phyloP scores from a whole-genome alignment of 345 rosid genomes.

The Hibiscus mutabilis region DNA sequence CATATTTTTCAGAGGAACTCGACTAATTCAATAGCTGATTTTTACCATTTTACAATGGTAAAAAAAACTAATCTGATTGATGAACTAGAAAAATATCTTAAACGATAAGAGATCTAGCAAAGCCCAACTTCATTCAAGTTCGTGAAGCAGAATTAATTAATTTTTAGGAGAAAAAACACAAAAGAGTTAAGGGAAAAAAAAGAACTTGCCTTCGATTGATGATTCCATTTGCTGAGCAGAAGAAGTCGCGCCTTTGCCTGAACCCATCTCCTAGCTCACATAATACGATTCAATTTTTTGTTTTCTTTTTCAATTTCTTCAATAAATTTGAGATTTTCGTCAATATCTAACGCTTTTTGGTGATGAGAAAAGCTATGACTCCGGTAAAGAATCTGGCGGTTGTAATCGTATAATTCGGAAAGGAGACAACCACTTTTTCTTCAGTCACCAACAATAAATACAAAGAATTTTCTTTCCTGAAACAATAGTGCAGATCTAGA shows the following conservation, averaged over 20 bases:
- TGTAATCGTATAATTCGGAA: neutral
- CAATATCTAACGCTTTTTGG: neutral
- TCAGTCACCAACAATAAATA: neutral
- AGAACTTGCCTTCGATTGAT: constrained; percentile 21
- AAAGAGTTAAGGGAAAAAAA: no score
- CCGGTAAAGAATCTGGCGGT: neutral
- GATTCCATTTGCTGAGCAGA: constrained; percentile 21
- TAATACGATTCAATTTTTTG: no score
- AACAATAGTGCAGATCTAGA: no score
- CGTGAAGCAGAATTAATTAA: neutral
- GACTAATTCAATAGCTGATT: neutral
- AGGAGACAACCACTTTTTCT: neutral
- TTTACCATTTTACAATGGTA: no score
- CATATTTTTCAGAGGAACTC: neutral
- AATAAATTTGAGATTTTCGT: neutral
- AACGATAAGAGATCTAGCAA: neutral
- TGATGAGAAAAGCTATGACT: neutral
- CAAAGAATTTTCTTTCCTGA: neutral
- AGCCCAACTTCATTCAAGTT: neutral
- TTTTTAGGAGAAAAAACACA: no score
- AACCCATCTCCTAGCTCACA: constrained; percentile 21
- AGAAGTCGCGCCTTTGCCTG: constrained; percentile 23
- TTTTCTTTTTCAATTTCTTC: neutral
- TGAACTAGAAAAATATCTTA: neutral
- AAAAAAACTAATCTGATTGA: no score